Conservation (phyloP, 345 rosid species). For the Eucalyptus erythrocorys region DNA sequence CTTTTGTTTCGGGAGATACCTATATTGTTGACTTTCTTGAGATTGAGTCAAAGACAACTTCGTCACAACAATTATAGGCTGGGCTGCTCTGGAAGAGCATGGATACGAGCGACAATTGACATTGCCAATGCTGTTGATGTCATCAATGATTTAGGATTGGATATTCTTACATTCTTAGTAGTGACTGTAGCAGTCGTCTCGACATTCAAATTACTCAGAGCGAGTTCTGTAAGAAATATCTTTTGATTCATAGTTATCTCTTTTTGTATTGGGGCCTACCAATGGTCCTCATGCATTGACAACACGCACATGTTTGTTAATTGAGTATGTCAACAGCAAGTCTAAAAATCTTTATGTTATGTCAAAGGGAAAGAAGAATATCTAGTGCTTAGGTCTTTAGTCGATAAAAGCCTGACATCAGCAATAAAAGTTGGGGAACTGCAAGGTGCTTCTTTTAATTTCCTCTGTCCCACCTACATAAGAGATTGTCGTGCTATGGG, state of each 20-base stretch:
- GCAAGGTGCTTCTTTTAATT: not conserved
- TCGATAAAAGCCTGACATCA: not conserved
- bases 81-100: slow-evolving; percentile 16
- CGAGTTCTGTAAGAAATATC: slow-evolving; percentile 69
- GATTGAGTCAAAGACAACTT: slow-evolving; percentile 13
- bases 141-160: slow-evolving; percentile 88
- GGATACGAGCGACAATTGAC: slow-evolving; percentile 35
- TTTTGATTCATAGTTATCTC: not conserved
- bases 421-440: not conserved
- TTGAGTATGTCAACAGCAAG: not conserved
- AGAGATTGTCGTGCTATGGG: not conserved
- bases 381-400: not conserved
- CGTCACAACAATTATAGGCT: slow-evolving; percentile 15
- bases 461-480: not conserved
- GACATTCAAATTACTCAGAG: slow-evolving; percentile 65
- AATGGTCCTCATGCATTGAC: not conserved
- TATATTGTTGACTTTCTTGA: slow-evolving; percentile 8
- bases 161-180: slow-evolving; percentile 83
- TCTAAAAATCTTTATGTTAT: not conserved
- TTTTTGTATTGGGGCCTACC: not conserved
- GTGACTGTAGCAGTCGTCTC: slow-evolving; percentile 94
- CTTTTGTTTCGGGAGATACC: slow-evolving; percentile 12
- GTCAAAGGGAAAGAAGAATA: not conserved
- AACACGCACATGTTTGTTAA: not conserved
- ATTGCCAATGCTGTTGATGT: slow-evolving; percentile 83